A percentile compares a stretch with the other conserved stretches of the same genome.
Conservation (phyloP, 306 rosid genomes). For the Sphenostylis stenocarpa region DNA sequence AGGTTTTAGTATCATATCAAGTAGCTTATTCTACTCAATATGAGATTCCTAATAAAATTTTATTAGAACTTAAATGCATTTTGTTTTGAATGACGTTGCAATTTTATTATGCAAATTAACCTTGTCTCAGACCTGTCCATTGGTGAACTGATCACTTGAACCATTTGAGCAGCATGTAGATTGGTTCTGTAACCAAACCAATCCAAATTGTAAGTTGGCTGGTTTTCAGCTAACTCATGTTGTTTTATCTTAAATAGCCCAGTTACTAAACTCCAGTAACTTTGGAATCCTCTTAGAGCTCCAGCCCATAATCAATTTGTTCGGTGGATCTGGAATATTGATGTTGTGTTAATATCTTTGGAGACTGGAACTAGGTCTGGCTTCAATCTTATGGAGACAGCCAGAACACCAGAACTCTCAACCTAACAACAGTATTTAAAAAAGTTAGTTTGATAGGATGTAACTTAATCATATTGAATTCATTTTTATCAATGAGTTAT, state of each 20-base stretch:
- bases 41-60: not conserved
- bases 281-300: not conserved
- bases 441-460: not conserved
- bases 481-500: too few species aligned
- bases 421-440: not conserved
- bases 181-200: not conserved
- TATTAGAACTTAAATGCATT: not conserved
- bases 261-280: too few species aligned
- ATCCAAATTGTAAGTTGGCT: not conserved
- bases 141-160: not conserved
- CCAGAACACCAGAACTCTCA: not conserved
- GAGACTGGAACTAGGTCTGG: not conserved
- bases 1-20: too few species aligned
- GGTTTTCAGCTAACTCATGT: not conserved
- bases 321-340: not conserved
- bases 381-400: not conserved
- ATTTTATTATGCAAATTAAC: not conserved
- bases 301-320: not conserved
- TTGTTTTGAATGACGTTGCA: slow-evolving; percentile 2
- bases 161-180: not conserved
- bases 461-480: not conserved
- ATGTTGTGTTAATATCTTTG: not conserved
- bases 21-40: too few species aligned
- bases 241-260: not conserved
- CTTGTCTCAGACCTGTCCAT: not conserved